Percentiles rank a stretch among this genome's conserved stretches.
phyloP scores from a whole-genome alignment of 108 stramenopile genomes.

The Cyclotella sp. region DNA sequence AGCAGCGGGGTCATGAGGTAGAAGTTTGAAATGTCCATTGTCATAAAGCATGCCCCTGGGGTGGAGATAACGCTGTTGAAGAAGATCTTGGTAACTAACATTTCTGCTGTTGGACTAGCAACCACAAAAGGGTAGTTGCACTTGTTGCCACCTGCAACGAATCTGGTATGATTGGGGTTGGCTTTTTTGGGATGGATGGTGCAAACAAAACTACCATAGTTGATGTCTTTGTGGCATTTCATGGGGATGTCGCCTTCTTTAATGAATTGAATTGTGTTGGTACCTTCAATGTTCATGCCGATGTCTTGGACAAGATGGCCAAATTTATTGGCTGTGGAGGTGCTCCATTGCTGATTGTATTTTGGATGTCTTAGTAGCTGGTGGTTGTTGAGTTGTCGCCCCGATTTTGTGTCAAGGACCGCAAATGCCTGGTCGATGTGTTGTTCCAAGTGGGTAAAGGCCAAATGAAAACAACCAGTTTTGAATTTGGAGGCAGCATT shows the following conservation, averaged over 20 bases:
- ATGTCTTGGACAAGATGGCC: neutral
- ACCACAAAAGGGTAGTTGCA: neutral
- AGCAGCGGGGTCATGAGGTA: slow-evolving; percentile 22
- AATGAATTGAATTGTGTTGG: neutral
- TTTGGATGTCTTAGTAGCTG: neutral
- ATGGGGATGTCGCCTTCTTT: neutral
- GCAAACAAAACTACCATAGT: neutral
- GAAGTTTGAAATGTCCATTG: slow-evolving; percentile 26
- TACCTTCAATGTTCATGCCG: neutral
- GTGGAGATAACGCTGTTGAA: too few species aligned
- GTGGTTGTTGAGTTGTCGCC: neutral
- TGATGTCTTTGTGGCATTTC: neutral
- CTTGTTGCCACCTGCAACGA: neutral
- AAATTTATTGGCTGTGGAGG: neutral
- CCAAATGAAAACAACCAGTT: too few species aligned
- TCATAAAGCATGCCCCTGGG: too few species aligned
- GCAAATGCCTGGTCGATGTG: slow-evolving; percentile 6
- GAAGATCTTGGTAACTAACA: neutral
- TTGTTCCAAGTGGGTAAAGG: too few species aligned
- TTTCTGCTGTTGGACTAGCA: neutral
- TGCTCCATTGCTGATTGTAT: neutral
- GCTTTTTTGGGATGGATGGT: neutral
- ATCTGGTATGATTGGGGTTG: neutral
- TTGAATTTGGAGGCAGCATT: too few species aligned
- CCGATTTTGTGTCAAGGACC: slow-evolving; percentile 33